Percentiles rank a stretch among this genome's conserved stretches.
Conservation (phyloP, 2,329 filamentous ascomycete genomes). For the Cordyceps cicadae region DNA sequence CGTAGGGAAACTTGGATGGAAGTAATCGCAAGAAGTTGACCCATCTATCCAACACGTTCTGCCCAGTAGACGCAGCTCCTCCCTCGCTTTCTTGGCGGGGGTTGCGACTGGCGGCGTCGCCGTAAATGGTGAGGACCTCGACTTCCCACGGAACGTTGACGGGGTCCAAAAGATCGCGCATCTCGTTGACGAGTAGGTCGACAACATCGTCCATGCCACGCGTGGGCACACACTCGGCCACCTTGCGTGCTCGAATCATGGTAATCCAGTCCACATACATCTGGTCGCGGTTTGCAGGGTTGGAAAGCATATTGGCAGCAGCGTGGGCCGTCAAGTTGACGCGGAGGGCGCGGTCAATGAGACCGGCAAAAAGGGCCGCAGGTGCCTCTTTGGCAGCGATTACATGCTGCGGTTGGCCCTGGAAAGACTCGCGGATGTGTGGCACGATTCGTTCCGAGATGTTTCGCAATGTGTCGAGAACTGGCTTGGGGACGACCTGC, state of each 20-base stretch:
- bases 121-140: constrained; percentile 53
- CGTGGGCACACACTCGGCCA: constrained; percentile 55
- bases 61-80: constrained; percentile 30
- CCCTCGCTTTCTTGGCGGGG: constrained; percentile 27
- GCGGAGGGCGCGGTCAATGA: constrained; percentile 78
- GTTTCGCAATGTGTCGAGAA: constrained; percentile 77
- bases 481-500: constrained; percentile 81
- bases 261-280: constrained; percentile 92
- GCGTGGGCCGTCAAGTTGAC: constrained; percentile 93
- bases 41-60: constrained; percentile 72
- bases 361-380: constrained; percentile 76
- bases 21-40: constrained; percentile 63
- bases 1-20: constrained; percentile 64
- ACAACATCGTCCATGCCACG: constrained; percentile 60
- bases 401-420: constrained; percentile 76
- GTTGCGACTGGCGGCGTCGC: constrained; percentile 43
- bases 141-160: constrained; percentile 57
- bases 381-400: constrained; percentile 80
- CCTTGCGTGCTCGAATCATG: constrained; percentile 53
- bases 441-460: constrained; percentile 74
- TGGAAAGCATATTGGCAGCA: constrained; percentile 84
- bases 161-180: constrained; percentile 63
- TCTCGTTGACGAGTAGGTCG: constrained; percentile 53
- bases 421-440: constrained; percentile 79
- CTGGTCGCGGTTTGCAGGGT: constrained; percentile 79